A percentile compares a stretch with the other conserved stretches of the same genome.
Conservation (phyloP, 768 basidiomycete species). For the Peribolospora kevripleyi region DNA sequence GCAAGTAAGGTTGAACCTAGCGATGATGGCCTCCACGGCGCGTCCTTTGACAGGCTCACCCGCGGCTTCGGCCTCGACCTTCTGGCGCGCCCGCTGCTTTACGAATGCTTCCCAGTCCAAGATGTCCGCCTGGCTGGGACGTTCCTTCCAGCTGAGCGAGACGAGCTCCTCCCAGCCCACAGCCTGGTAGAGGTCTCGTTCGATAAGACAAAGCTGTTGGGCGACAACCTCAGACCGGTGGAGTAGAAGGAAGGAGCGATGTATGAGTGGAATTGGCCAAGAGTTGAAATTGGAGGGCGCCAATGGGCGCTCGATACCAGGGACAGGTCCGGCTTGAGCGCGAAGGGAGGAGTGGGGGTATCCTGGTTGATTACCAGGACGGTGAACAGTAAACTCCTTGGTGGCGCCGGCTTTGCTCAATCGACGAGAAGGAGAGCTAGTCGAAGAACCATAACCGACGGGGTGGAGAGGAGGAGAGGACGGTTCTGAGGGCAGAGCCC, state of each 20-base stretch:
- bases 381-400: too few species aligned
- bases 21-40: slow-evolving; percentile 29
- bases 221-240: slow-evolving; percentile 39
- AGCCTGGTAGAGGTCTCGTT: slow-evolving; percentile 59
- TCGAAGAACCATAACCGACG: too few species aligned
- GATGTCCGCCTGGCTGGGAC: slow-evolving; percentile 27
- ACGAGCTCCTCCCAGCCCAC: slow-evolving; percentile 77
- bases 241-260: slow-evolving; percentile 49
- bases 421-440: too few species aligned
- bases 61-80: slow-evolving; percentile 15
- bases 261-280: slow-evolving; percentile 21
- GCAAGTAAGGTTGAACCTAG: slow-evolving; percentile 60
- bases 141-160: slow-evolving; percentile 20
- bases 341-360: too few species aligned
- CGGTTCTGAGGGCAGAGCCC: too few species aligned
- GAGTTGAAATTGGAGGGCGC: neutral
- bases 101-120: slow-evolving; percentile 66
- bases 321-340: too few species aligned
- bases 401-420: too few species aligned
- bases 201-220: slow-evolving; percentile 63
- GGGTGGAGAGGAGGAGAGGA: too few species aligned
- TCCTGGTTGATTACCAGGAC: too few species aligned
- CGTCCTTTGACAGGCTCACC: slow-evolving; percentile 1
- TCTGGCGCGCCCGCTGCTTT: slow-evolving; percentile 45
- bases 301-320: too few species aligned